phyloP scores from a whole-genome alignment of 225 moss, liverwort and hornwort species.

The Pleurozium schreberi region DNA sequence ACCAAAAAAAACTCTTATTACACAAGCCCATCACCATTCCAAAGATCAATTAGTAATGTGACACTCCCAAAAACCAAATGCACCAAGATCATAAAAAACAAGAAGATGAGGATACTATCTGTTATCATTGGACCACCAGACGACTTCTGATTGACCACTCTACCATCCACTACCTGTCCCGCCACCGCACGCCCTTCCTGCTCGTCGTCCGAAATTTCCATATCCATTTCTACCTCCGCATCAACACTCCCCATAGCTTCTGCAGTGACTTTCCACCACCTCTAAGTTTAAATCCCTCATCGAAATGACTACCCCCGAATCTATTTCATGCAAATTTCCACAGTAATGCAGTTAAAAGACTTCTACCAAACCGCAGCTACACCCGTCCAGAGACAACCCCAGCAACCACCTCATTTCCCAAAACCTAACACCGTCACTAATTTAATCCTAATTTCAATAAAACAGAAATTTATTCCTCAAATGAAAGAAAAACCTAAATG shows the following conservation, averaged over 20 bases:
- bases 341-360: neutral
- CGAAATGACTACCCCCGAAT: neutral
- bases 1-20: neutral
- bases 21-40: neutral
- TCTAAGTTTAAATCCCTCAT: neutral
- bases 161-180: conserved; percentile 9
- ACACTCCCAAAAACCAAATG: neutral
- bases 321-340: neutral
- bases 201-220: conserved; percentile 58
- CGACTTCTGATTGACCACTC: conserved; percentile 4
- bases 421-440: neutral
- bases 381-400: neutral
- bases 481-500: neutral
- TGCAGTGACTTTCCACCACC: neutral
- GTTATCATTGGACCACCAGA: neutral
- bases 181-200: conserved; percentile 12
- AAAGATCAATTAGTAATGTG: neutral
- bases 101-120: conserved; percentile 39
- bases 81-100: neutral
- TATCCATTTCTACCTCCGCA: conserved; percentile 41
- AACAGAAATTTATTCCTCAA: neutral
- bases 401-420: neutral
- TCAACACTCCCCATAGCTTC: conserved; percentile 41
- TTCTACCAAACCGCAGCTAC: neutral
- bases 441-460: neutral